These are phyloP conservation scores for Fusarium subglutinans DNA, from an alignment of 2,329 filamentous ascomycete genomes.

Conservation along the genomic window DNA sequence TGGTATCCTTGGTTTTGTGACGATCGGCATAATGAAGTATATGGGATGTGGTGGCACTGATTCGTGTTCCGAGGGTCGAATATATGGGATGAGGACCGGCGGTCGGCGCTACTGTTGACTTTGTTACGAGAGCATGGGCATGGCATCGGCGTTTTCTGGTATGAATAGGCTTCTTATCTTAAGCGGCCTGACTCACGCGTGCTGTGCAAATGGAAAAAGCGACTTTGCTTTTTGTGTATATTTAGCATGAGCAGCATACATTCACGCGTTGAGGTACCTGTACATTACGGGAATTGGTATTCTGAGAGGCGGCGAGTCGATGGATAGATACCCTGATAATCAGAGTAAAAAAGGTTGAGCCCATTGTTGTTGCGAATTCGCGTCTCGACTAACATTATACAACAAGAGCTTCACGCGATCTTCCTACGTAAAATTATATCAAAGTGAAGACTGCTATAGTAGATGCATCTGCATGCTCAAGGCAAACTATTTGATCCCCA, in stretches of 20 bases:
- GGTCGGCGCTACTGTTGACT: conserved; percentile 32
- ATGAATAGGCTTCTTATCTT: conserved; percentile 25
- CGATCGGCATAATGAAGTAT: conserved; percentile 28
- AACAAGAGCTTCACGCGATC: not conserved
- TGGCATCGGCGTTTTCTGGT: conserved; percentile 48
- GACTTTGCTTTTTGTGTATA: conserved; percentile 39
- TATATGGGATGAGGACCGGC: conserved; percentile 7
- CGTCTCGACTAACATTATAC: not conserved
- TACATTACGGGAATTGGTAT: conserved; percentile 34
- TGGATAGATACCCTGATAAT: conserved; percentile 21
- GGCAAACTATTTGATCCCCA: not conserved
- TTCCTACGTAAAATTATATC: not conserved
- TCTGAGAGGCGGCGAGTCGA: not conserved
- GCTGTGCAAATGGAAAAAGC: conserved; percentile 30
- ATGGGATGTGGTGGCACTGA: conserved; percentile 7
- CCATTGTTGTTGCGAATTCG: conserved; percentile 1
- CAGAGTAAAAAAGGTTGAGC: conserved; percentile 18
- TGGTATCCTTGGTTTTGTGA: conserved; percentile 29
- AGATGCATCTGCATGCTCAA: not conserved
- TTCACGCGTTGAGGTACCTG: conserved; percentile 31
- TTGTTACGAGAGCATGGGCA: conserved; percentile 47
- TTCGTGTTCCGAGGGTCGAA: conserved; percentile 3
- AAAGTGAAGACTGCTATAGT: too few species aligned
- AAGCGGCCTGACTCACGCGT: conserved; percentile 17
- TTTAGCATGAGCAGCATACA: conserved; percentile 26